Percentiles rank a stretch among this genome's conserved stretches.
These are phyloP conservation scores for Thelephora terrestris DNA, from an alignment of 1,284 basidiomycete species.

Conservation along the genomic window DNA sequence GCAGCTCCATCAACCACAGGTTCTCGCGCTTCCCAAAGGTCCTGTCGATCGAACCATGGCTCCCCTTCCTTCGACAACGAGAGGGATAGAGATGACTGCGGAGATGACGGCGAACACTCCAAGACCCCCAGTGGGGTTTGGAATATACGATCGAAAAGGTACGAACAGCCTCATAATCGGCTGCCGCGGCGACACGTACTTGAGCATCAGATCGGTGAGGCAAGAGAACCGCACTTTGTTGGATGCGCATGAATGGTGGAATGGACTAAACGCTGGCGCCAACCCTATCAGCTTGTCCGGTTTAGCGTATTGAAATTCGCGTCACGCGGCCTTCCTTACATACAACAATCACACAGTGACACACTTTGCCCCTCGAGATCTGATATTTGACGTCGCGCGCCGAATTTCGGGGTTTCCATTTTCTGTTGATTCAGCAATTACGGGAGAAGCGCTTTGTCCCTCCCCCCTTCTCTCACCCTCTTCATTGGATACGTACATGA, in stretches of 20 bases:
- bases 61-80: constrained; percentile 27
- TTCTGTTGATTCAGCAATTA: no score
- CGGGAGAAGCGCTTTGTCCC: no score
- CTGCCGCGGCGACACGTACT: background rate
- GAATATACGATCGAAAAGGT: constrained; percentile 12
- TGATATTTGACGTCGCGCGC: background rate
- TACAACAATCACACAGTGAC: constrained; percentile 1
- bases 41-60: constrained; percentile 5
- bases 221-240: constrained; percentile 40
- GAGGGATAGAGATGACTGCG: constrained; percentile 30
- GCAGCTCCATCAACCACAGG: constrained; percentile 34
- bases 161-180: background rate
- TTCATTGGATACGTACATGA: no score
- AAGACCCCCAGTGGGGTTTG: constrained; percentile 39
- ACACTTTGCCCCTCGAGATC: constrained; percentile 2
- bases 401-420: no score
- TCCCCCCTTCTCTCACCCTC: background rate
- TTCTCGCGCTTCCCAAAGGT: constrained; percentile 13
- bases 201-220: constrained; percentile 29
- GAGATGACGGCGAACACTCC: constrained; percentile 31
- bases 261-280: constrained; percentile 34
- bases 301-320: no score
- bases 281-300: constrained; percentile 13
- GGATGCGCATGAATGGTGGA: constrained; percentile 38
- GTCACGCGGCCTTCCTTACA: no score